Evolutionary conservation across 768 basidiomycete species (phyloP).

Genomic region (Pulveroboletus sp.): DNA sequence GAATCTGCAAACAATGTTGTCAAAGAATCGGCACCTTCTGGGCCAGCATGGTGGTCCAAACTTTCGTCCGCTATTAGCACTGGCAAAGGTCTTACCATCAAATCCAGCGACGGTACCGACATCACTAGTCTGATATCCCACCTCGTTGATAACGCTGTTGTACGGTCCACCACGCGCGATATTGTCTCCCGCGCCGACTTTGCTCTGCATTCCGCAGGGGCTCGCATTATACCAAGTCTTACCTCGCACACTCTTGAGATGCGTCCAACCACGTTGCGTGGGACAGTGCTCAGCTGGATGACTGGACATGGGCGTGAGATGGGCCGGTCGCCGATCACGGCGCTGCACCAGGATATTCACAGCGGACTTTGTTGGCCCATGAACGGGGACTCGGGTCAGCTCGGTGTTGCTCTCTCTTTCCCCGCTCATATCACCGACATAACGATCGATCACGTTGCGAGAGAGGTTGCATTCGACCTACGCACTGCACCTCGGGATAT

Average conservation of each 20-base stretch:
- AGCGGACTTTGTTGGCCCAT: slow-evolving; percentile 96
- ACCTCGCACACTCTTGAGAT: slow-evolving; percentile 79
- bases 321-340: slow-evolving; percentile 81
- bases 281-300: slow-evolving; percentile 49
- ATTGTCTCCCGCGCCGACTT: slow-evolving; percentile 78
- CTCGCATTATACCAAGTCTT: slow-evolving; percentile 70
- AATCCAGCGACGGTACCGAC: slow-evolving; percentile 71
- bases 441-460: slow-evolving; percentile 84
- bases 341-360: slow-evolving; percentile 79
- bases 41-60: slow-evolving; percentile 71
- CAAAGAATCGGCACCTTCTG: slow-evolving; percentile 35
- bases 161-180: slow-evolving; percentile 65
- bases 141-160: slow-evolving; percentile 74
- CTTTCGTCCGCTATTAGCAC: slow-evolving; percentile 42
- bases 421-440: slow-evolving; percentile 56
- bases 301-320: slow-evolving; percentile 58
- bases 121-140: slow-evolving; percentile 63
- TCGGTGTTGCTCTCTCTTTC: slow-evolving; percentile 75
- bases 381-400: slow-evolving; percentile 66
- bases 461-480: slow-evolving; percentile 77
- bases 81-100: slow-evolving; percentile 55
- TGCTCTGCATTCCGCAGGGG: slow-evolving; percentile 82
- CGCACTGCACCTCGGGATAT: slow-evolving; percentile 78
- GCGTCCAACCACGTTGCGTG: slow-evolving; percentile 44
- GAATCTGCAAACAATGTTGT: slow-evolving; percentile 52